Evolutionary conservation across 352 stramenopile genomes (phyloP), one percentile per base, ranked within the genome.

Genomic region (Pythium volutum): DNA sequence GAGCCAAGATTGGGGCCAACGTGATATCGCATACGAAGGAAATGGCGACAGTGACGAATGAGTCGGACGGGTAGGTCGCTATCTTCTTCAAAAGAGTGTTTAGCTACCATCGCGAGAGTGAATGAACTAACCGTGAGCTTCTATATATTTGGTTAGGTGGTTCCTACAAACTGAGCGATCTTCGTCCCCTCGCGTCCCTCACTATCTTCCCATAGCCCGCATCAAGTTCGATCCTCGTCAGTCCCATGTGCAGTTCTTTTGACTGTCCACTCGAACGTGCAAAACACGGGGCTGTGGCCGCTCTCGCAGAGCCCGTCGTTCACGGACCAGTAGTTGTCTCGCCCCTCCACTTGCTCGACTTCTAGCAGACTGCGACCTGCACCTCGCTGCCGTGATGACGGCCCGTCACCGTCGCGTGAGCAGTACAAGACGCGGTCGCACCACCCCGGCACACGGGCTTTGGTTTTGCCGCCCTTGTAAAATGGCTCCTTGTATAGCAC

Each of bases 401-500:
- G 71, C 26, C 49, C 36, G 11, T 45, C 33, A 9, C 53, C 56
- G 3, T 31, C 45, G 0, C 61, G 74, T 29, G 84, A 94, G 65
- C 93, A 79, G 46, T 87, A 80, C 29, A 95, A 65, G 52, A 96
- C 93, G 42, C 88, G 86, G 64, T 96, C 88, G 58, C 81, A 93
- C 81, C 83, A 96, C 0, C 81, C 80, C 9, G 88, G 88, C 29
- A 93, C 83, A 23, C 84, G 86, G 43, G 93, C 90, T 70, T 94
- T 93, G 16, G 89, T 75, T 51, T 93, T 89, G n/a, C 88, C 87
- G 34, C 88, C 88, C 61, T 96, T 95, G 67, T 93, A 95, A 52
- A 96, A 93, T 4, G 88, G 83, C 49, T 96, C 88, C 61, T 95
- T 95, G 73, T 94, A 93, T 7, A 90, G 63, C 49, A 89, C 75